These are phyloP conservation scores for Lachancea thermotolerans DNA, from an alignment of 805 yeast species.

Conservation along the genomic window DNA sequence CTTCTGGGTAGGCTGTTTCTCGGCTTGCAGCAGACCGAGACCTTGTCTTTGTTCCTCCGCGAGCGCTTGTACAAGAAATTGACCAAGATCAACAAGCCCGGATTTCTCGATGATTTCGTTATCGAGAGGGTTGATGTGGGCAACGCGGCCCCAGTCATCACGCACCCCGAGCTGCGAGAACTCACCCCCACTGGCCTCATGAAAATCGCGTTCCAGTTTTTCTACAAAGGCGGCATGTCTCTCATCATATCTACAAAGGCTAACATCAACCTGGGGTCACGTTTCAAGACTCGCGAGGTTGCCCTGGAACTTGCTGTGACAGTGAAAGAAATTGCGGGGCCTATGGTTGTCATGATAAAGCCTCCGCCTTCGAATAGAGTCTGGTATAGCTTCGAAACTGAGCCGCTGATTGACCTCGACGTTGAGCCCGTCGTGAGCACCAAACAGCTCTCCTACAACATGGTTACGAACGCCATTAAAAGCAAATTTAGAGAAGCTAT, in stretches of 20 bases:
- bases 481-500: constrained; percentile 73
- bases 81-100: constrained; percentile 76
- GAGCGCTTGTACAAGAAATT: constrained; percentile 63
- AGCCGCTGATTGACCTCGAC: constrained; percentile 67
- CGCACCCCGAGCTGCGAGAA: constrained; percentile 61
- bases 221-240: constrained; percentile 70
- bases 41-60: constrained; percentile 51
- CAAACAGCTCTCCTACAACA: constrained; percentile 66
- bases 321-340: constrained; percentile 65
- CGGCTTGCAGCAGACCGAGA: constrained; percentile 64
- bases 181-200: constrained; percentile 77
- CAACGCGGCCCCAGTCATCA: constrained; percentile 68
- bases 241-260: constrained; percentile 77
- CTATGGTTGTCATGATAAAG: constrained; percentile 59
- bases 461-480: constrained; percentile 75
- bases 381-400: constrained; percentile 82
- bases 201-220: constrained; percentile 51
- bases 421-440: constrained; percentile 92
- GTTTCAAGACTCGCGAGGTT: constrained; percentile 70
- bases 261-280: constrained; percentile 64
- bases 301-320: constrained; percentile 66
- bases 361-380: constrained; percentile 87
- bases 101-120: constrained; percentile 75
- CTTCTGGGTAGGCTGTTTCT: constrained; percentile 76
- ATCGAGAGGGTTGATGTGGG: constrained; percentile 73